phyloP scores from a whole-genome alignment of 2,329 filamentous ascomycete genomes.

The Beauveria sp. region DNA sequence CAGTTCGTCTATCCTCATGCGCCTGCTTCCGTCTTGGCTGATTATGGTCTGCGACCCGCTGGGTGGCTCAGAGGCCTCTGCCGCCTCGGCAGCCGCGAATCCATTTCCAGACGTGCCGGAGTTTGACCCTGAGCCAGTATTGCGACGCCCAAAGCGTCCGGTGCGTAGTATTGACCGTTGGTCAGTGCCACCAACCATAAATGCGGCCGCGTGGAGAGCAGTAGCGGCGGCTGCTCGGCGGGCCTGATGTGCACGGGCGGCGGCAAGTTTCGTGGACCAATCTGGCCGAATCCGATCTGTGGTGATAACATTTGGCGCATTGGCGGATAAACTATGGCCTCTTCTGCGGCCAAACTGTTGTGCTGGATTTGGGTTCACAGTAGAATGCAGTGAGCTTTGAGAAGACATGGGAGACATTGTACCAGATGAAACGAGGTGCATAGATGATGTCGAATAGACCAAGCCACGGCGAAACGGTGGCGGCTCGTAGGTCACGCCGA shows the following conservation, averaged over 20 bases:
- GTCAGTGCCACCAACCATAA: constrained; percentile 66
- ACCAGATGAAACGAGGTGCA: constrained; percentile 27
- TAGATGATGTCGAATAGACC: constrained; percentile 50
- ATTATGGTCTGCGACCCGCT: constrained; percentile 16
- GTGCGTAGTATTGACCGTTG: constrained; percentile 38
- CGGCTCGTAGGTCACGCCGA: constrained; percentile 89
- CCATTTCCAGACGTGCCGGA: constrained; percentile 20
- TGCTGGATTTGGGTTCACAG: constrained; percentile 33
- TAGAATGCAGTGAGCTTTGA: constrained; percentile 67
- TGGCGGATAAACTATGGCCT: constrained; percentile 65
- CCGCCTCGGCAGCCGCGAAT: constrained; percentile 11
- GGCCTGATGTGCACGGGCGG: constrained; percentile 77
- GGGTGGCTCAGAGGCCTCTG: constrained; percentile 19
- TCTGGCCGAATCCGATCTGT: constrained; percentile 90
- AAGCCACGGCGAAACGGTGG: constrained; percentile 84
- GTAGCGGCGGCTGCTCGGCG: constrained; percentile 87
- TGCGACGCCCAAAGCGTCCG: constrained; percentile 50
- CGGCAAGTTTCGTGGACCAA: constrained; percentile 83
- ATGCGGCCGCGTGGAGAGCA: constrained; percentile 88
- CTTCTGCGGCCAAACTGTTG: constrained; percentile 34
- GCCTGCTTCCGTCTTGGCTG: constrained; percentile 22
- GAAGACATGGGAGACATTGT: constrained; percentile 70
- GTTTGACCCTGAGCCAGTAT: constrained; percentile 25
- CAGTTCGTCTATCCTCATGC: constrained; percentile 68
- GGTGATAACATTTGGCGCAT: constrained; percentile 77